Conservation (phyloP, 1,284 basidiomycete genomes). For the Sanghuangporus baumii region DNA sequence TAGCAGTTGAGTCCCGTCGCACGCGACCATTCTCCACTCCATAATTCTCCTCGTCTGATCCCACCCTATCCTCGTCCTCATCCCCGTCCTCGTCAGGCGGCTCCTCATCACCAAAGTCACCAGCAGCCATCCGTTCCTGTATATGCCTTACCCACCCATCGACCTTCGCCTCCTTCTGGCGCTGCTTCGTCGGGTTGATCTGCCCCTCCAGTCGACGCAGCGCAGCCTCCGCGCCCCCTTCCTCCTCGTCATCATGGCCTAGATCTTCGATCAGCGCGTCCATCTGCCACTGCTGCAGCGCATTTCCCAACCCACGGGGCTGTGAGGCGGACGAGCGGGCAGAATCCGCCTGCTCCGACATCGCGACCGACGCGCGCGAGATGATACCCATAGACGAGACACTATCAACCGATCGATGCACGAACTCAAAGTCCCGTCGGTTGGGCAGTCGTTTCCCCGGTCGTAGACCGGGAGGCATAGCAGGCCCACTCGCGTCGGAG, state of each 20-base stretch:
- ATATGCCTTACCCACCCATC: constrained; percentile 77
- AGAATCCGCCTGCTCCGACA: constrained; percentile 34
- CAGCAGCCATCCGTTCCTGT: constrained; percentile 53
- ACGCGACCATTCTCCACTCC: constrained; percentile 19
- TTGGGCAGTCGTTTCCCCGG: constrained; percentile 55
- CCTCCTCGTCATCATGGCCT: constrained; percentile 62
- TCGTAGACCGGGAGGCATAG: constrained; percentile 49
- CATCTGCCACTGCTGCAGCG: constrained; percentile 72
- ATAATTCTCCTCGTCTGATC: constrained; percentile 31
- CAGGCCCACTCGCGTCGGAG: constrained; percentile 35
- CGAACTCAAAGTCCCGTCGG: constrained; percentile 72
- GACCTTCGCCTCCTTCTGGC: constrained; percentile 69
- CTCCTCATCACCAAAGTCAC: constrained; percentile 52
- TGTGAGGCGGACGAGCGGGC: constrained; percentile 38
- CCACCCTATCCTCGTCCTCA: constrained; percentile 32
- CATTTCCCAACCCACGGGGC: constrained; percentile 38
- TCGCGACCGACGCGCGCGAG: constrained; percentile 47
- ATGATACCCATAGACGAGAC: constrained; percentile 73
- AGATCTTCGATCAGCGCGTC: constrained; percentile 73
- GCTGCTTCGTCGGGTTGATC: constrained; percentile 65
- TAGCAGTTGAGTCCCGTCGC: neutral
- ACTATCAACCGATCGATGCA: constrained; percentile 56
- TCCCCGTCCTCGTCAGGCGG: constrained; percentile 44
- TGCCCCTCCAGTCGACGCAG: constrained; percentile 75
- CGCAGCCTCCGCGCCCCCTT: constrained; percentile 76